phyloP scores from a whole-genome alignment of 257 asterid species.

The Plantago major region DNA sequence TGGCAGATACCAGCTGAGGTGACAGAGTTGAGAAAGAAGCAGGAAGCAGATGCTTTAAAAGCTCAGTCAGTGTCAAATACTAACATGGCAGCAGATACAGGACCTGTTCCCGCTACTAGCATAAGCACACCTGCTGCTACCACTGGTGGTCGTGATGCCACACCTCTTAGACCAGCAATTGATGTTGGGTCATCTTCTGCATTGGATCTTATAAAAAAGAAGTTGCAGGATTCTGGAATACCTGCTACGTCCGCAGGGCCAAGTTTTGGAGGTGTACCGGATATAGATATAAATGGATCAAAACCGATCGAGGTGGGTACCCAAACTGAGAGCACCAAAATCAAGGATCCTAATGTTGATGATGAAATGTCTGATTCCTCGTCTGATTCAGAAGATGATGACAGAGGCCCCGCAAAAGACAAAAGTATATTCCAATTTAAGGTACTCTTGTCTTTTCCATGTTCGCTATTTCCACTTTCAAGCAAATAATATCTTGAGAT shows the following conservation, averaged over 20 bases:
- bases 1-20: constrained; percentile 95
- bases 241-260: constrained; percentile 59
- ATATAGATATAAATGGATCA: constrained; percentile 64
- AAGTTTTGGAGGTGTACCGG: constrained; percentile 39
- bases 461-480: neutral
- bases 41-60: constrained; percentile 56
- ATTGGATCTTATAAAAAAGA: constrained; percentile 93
- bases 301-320: constrained; percentile 46
- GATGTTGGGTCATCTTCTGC: constrained; percentile 67
- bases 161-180: constrained; percentile 50
- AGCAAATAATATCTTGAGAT: constrained; percentile 9
- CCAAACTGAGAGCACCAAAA: constrained; percentile 59
- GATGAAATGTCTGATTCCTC: constrained; percentile 73
- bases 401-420: constrained; percentile 82
- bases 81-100: constrained; percentile 51
- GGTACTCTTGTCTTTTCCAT: constrained; percentile 37
- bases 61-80: constrained; percentile 45
- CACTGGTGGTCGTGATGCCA: constrained; percentile 96
- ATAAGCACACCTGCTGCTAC: constrained; percentile 88
- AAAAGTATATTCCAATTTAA: constrained; percentile 76
- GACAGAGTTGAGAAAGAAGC: constrained; percentile 68
- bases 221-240: constrained; percentile 89
- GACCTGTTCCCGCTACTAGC: constrained; percentile 45
- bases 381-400: constrained; percentile 92
- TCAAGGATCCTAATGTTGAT: constrained; percentile 57